Base-by-base conservation (phyloP, 495 filamentous ascomycete genomes). In the Penicillium cataractarum region DNA sequence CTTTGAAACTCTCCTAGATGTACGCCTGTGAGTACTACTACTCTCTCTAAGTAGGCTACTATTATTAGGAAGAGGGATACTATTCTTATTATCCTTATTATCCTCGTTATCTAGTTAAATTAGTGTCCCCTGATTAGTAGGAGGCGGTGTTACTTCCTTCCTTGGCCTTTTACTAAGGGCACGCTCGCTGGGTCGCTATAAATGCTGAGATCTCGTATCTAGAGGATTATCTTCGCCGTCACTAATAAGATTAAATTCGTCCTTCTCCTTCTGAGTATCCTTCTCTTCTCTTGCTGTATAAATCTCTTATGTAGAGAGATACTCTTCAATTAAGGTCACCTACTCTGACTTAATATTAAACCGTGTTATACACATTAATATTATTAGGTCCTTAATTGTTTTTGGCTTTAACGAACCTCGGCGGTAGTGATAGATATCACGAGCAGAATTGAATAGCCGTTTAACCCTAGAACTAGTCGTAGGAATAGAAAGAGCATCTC, bases 371-470 rank as follows among this genome's bases (percentile, higher is more conserved):
- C 13, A 39, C 35, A 37, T 37, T 15, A 37, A 15, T 13, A 37
- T 37, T n/a, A 42, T 19, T 6, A 42, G n/a, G n/a, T 60, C 60
- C 13, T 56, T 5, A 22, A 66, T 66, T 12, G 40, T 63, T 17
- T 17, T 52, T 19, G 49, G 19, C 17, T 55, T 54, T 5, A 56
- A 17, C 3, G 39, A 54, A 10, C 57, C 54, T 27, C 61, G 54
- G 2, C 65, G 54, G 27, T 67, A 67, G 31, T 64, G 58, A 10
- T 58, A 67, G 8, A 67, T 24, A 60, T 67, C 58, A 1, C 61
- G 58, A 12, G 65, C 61, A 58, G 46, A 55, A 42, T 67, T 67
- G 15, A 67, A 67, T 4, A 67, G 46, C 13, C 61, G 48, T n/a
- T 67, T 58, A 19, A 64, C 58, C 0, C 61, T 57, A 9, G 56